phyloP scores from a whole-genome alignment of 257 asterid genomes.

The Solanum rostratum region DNA sequence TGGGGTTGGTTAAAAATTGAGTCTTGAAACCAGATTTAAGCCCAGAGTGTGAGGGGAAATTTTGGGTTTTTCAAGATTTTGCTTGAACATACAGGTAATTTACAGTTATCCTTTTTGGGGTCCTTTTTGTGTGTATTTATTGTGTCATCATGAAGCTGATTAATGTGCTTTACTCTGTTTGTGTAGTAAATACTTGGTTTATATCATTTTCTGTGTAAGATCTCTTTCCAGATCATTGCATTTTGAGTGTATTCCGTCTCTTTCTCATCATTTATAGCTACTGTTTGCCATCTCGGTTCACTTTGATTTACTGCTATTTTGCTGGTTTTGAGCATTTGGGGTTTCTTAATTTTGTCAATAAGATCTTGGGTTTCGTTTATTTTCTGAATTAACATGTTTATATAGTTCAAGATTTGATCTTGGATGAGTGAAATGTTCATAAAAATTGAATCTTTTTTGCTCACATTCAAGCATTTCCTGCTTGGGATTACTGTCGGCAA shows the following conservation, averaged over 20 bases:
- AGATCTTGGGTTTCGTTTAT: neutral
- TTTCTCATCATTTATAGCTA: neutral
- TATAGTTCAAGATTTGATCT: neutral
- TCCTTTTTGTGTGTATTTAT: neutral
- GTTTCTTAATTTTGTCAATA: neutral
- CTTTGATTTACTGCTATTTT: neutral
- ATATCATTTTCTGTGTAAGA: neutral
- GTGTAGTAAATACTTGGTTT: neutral
- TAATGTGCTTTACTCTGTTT: neutral
- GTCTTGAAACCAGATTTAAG: neutral
- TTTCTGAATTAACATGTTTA: neutral
- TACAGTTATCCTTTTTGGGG: neutral
- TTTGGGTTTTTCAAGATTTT: neutral
- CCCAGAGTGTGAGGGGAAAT: neutral
- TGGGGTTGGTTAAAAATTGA: neutral
- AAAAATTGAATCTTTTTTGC: neutral
- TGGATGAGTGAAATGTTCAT: neutral
- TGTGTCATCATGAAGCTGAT: neutral
- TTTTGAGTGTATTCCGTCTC: neutral
- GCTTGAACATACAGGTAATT: neutral
- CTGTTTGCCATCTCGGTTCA: neutral
- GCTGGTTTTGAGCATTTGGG: neutral
- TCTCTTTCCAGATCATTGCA: neutral
- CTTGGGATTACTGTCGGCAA: neutral
- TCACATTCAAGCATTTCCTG: neutral